Base-by-base conservation (phyloP, 2,329 filamentous ascomycete species). In the Myotisia sp. region DNA sequence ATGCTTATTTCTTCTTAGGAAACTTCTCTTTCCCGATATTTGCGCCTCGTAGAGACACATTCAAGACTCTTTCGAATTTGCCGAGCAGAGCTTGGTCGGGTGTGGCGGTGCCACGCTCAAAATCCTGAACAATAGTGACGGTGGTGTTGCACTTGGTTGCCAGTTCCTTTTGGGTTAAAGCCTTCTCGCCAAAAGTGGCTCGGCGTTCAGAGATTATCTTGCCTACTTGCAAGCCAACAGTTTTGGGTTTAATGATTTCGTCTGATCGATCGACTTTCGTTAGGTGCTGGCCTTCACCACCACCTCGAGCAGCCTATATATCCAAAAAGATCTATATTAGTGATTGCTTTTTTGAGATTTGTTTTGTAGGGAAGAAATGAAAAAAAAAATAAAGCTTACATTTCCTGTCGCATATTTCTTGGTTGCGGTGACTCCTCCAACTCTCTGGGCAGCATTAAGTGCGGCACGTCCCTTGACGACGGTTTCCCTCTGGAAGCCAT, bases 201-300 rank as follows among this genome's bases (percentile, higher is more conserved):
- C 90, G 81, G 37, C 80, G 74, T 52, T 78, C 71, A 51, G 75
- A 71, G 64, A 95, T 94, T 45, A 79, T 81, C 46, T 82, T 74
- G 51, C 81, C 84, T 44, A 95, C 83, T 37, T 72, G 68, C 52
- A 71, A 69, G 55, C 85, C 84, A 39, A 94, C 69, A 29, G 84
- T 92, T 67, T 92, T 92, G 54, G 85, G 86, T 68, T 93, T 93
- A 63, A 95, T 79, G 64, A 94, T 93, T 58, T 94, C 90, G 68
- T 95, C 86, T 56, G 76, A 78, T 48, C 87, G 86, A 70, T 95
- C 90, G 60, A 98, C 86, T 69, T 95, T 94, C 47, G 90, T 95
- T 45, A 95, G 71, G 56, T 83, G 86, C 65, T 98, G 90, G 49
- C 90, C 90, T 64, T 95, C 87, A 46, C 68, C 68, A 41, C 63